A percentile compares a stretch with the other conserved stretches of the same genome.
These are phyloP conservation scores for Aspergillus homomorphus DNA, from an alignment of 495 filamentous ascomycete genomes.

Conservation along the genomic window DNA sequence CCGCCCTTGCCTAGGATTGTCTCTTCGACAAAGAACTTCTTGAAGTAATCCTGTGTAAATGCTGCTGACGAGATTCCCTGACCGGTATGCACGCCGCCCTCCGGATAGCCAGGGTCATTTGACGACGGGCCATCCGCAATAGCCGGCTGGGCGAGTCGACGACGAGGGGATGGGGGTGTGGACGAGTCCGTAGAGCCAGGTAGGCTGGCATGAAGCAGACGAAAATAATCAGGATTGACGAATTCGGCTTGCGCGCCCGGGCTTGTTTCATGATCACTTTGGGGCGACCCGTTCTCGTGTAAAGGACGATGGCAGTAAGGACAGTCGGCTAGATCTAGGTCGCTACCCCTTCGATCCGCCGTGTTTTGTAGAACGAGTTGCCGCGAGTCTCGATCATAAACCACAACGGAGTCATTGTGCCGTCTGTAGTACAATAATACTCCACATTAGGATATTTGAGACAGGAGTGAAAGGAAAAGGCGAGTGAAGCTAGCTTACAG, in stretches of 20 bases:
- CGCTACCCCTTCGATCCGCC: constrained; percentile 36
- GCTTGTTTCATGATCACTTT: constrained; percentile 32
- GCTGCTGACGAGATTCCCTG: constrained; percentile 78
- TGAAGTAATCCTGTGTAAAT: constrained; percentile 89
- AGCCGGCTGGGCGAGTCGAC: constrained; percentile 49
- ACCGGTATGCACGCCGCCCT: constrained; percentile 46
- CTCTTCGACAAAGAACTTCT: constrained; percentile 86
- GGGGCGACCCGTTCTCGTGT: constrained; percentile 44
- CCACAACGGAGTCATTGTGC: constrained; percentile 85
- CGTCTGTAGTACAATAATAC: constrained; percentile 53
- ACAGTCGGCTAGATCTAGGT: constrained; percentile 62
- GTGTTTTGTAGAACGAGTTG: constrained; percentile 77
- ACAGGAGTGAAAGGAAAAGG: too few relatives aligned
- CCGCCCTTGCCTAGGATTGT: constrained; percentile 82
- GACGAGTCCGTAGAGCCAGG: constrained; percentile 50
- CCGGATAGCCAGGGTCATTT: constrained; percentile 39
- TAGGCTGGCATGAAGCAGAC: constrained; percentile 71
- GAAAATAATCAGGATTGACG: constrained; percentile 88
- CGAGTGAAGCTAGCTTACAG: constrained; percentile 34
- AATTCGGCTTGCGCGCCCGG: constrained; percentile 58
- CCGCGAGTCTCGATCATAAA: constrained; percentile 80
- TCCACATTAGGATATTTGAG: constrained; percentile 5
- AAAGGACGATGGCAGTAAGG: constrained; percentile 86
- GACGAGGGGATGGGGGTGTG: constrained; percentile 49
- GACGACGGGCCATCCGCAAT: constrained; percentile 36